phyloP scores from a whole-genome alignment of 495 filamentous ascomycete genomes.

The Acidiella bohemica region DNA sequence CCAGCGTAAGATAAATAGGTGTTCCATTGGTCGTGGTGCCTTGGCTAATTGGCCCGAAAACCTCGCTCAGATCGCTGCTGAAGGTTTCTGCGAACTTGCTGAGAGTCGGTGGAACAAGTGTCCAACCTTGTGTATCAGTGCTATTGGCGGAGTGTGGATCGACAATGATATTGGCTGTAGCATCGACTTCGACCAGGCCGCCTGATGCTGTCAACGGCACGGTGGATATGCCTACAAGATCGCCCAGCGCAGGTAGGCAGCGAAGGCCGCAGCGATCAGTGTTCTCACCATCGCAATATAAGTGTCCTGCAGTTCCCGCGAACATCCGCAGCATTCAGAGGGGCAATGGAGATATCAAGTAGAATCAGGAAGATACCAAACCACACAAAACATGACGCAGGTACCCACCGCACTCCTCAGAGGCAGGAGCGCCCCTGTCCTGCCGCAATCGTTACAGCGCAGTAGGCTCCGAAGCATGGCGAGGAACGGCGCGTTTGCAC shows the following conservation, averaged over 20 bases:
- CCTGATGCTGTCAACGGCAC: background rate
- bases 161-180: background rate
- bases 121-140: background rate
- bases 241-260: background rate
- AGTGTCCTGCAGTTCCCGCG: too few species aligned
- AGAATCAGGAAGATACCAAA: too few species aligned
- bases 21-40: background rate
- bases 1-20: slow-evolving; percentile 33
- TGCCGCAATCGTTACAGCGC: too few species aligned
- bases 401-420: too few species aligned
- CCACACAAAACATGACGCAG: too few species aligned
- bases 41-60: background rate
- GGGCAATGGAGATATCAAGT: too few species aligned
- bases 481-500: too few species aligned
- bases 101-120: slow-evolving; percentile 1
- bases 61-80: background rate
- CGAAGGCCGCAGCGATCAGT: too few species aligned
- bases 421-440: too few species aligned
- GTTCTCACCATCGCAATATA: too few species aligned
- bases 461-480: too few species aligned
- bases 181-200: background rate
- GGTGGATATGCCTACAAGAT: background rate
- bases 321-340: too few species aligned
- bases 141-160: background rate
- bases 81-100: background rate